Evolutionary conservation across 2,329 filamentous ascomycete genomes (phyloP).

Genomic region (Nemania bipapillata): DNA sequence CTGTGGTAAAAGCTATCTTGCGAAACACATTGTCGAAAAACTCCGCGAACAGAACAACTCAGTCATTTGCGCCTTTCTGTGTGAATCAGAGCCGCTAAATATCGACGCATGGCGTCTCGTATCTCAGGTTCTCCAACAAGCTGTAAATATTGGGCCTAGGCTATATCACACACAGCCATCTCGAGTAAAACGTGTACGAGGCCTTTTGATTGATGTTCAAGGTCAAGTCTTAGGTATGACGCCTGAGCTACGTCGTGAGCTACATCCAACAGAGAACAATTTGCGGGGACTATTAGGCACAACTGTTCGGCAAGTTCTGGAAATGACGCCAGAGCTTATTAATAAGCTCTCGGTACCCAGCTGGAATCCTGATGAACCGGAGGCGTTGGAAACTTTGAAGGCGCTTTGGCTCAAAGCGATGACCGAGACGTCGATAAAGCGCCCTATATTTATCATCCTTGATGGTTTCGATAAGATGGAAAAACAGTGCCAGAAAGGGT

Average conservation of each 20-base stretch:
- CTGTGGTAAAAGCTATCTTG: conserved; percentile 23
- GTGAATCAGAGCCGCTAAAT: conserved; percentile 1
- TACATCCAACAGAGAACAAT: conserved; percentile 21
- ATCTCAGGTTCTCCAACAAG: conserved; percentile 8
- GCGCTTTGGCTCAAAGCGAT: not conserved
- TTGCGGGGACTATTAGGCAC: conserved; percentile 12
- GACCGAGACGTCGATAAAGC: not conserved
- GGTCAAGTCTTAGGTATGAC: not conserved
- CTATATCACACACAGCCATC: not conserved
- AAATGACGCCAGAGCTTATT: conserved; percentile 3
- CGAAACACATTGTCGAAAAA: conserved; percentile 12
- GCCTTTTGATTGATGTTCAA: not conserved
- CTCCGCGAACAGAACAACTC: not conserved
- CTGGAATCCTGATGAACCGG: not conserved
- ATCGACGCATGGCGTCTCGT: conserved; percentile 4
- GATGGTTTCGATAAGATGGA: conserved; percentile 23
- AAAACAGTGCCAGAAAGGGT: conserved; percentile 2
- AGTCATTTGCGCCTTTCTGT: conserved; percentile 17
- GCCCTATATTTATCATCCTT: not conserved
- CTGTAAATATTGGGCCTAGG: conserved; percentile 4
- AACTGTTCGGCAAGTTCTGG: conserved; percentile 16
- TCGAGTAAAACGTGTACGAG: not conserved
- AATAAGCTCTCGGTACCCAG: not conserved
- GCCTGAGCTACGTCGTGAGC: not conserved
- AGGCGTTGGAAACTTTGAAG: too few relatives aligned